Base-by-base conservation (phyloP, 805 yeast genomes). In the Nakazawaea sp. region DNA sequence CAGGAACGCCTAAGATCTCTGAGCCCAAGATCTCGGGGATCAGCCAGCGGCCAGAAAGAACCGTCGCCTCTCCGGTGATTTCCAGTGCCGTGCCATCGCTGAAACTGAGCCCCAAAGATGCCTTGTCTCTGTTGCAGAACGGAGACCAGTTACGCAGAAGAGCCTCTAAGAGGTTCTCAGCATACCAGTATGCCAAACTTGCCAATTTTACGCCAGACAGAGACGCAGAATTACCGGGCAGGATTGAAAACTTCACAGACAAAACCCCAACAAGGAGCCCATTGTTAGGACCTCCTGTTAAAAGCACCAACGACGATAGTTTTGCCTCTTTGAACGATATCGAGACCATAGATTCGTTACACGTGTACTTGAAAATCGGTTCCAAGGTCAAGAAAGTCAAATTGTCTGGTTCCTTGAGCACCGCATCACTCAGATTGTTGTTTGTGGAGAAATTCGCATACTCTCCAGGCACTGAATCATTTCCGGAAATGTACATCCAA, bases 121-220 rank as follows among this genome's bases (percentile, higher is more conserved):
- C 96, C 0, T 64, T 89, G 20, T 66, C 78, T 0, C 85, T 84
- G 47, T 64, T 90, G 8, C 96, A 90, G 50, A 78, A 80, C 32
- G 86, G 89, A 3, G 85, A 84, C 33, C 81, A 85, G 3, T 63
- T 92, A 23, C 94, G 82, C 62, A 72, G 99, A 47, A 72, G 96
- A 43, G 99, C 97, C 0, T 89, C 97, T 0, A 81, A 90, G 48
- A 66, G 98, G 38, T 90, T 82, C 53, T 87, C 96, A 4, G 96
- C 97, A 0, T 90, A 89, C 43, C 97, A 90, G 51, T 80, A 81
- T 58, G 86, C 94, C 1, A 84, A 82, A 49, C 66, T 84, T 9
- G 65, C 85, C 0, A 75, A 70, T 43, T 38, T 36, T 61, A 61
- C 42, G 53, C 70, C 9, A 50, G 39, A 38, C 46, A 40, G 50